Evolutionary conservation across 1,284 basidiomycete species (phyloP).

Genomic region (Malassezia psittaci): DNA sequence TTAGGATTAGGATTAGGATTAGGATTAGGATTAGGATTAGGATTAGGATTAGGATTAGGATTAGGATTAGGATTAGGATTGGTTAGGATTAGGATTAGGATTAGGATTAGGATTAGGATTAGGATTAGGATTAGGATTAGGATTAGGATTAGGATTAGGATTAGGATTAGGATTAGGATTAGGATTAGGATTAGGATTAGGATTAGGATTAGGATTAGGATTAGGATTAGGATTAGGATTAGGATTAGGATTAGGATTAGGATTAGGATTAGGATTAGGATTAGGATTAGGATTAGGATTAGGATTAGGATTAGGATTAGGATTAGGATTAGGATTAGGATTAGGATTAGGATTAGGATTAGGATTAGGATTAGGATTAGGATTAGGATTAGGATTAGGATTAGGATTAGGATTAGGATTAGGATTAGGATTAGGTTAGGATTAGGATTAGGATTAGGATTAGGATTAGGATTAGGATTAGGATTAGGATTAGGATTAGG

Average conservation of each 20-base stretch:
- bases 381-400: neutral
- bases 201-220: constrained; percentile 6
- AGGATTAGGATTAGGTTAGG: neutral
- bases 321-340: no score
- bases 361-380: neutral
- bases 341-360: no score
- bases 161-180: constrained; percentile 6
- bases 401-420: no score
- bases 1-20: no score
- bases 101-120: constrained; percentile 5
- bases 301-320: neutral
- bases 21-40: neutral
- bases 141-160: constrained; percentile 6
- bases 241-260: constrained; percentile 6
- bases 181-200: constrained; percentile 6
- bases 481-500: constrained; percentile 1
- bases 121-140: constrained; percentile 7
- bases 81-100: neutral
- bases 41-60: constrained; percentile 1
- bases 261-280: constrained; percentile 5
- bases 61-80: neutral
- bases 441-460: neutral
- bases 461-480: constrained; percentile 1
- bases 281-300: constrained; percentile 2
- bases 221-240: constrained; percentile 6